phyloP scores from a whole-genome alignment of 2,329 filamentous ascomycete genomes.

The Metarhizium brunneum region DNA sequence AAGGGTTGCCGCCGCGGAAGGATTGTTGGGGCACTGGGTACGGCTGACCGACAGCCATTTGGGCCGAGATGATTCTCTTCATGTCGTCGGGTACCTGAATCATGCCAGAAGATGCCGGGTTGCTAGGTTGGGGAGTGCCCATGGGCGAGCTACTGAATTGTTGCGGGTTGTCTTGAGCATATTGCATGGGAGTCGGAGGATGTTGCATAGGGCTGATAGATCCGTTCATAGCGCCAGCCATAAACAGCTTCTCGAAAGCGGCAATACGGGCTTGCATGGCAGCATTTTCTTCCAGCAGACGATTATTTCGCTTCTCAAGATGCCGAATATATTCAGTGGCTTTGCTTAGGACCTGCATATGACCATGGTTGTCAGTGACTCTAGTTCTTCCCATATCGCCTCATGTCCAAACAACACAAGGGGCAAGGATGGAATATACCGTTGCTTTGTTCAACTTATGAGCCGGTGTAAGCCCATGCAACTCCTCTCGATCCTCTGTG shows the following conservation, averaged over 20 bases:
- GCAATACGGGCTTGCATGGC: constrained; percentile 70
- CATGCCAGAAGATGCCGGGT: constrained; percentile 43
- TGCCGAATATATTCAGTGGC: constrained; percentile 95
- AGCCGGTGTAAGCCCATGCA: constrained; percentile 67
- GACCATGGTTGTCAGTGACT: not conserved
- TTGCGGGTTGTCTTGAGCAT: constrained; percentile 32
- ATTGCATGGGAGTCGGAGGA: constrained; percentile 43
- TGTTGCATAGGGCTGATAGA: constrained; percentile 46
- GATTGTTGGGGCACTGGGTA: constrained; percentile 41
- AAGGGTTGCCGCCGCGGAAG: constrained; percentile 33
- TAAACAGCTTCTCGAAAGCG: constrained; percentile 71
- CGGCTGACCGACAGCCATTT: constrained; percentile 44
- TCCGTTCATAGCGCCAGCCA: constrained; percentile 61
- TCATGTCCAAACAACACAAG: not conserved
- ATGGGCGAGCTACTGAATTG: constrained; percentile 37
- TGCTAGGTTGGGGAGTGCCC: constrained; percentile 24
- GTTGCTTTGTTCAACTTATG: constrained; percentile 98
- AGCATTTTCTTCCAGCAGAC: constrained; percentile 71
- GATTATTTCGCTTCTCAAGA: constrained; percentile 81
- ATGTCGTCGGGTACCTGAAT: constrained; percentile 59
- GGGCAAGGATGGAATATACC: constrained; percentile 29
- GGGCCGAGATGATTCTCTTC: constrained; percentile 50
- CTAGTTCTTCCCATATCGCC: not conserved
- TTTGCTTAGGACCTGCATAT: constrained; percentile 67
- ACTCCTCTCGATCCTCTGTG: constrained; percentile 66